Evolutionary conservation across 495 filamentous ascomycete species (phyloP), one percentile per base, ranked within the genome.

Genomic region (Aspergillus conjunctus): DNA sequence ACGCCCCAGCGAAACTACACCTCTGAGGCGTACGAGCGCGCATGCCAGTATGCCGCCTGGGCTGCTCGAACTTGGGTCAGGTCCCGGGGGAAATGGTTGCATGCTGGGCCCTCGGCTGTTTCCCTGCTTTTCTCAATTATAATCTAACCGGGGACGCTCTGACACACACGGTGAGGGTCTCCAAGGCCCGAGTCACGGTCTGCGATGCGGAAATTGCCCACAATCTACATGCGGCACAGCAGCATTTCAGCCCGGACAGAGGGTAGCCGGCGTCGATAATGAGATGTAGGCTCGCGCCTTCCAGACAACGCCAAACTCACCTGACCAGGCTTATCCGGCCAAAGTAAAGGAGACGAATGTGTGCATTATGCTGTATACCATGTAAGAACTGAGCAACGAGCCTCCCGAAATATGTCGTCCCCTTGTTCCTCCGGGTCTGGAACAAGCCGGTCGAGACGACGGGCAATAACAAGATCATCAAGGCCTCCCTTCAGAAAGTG

Each of bases 121-220:
- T n/a, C 14, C 43, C 43, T 17, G 43, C 43, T 9, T 45, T 45
- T 20, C 12, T 45, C n/a, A 45, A 45, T 45, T 45, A 45, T 45
- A 45, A 45, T 17, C n/a, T 45, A n/a, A 45, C 43, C n/a, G 43
- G 43, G 4, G 43, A 45, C 43, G 43, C 43, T 14, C 17, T 45
- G 43, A 17, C 43, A 9, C 43, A 45, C 17, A 45, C 43, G 7
- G 17, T 45, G 11, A 45, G 17, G 43, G 17, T 45, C 43, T 45
- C 43, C 14, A 45, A 45, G 17, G 12, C 43, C 1, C 7, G 1
- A n/a, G 17, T 45, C 43, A 45, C 17, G 12, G 43, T 45, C 4
- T 15, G 11, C 1, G 43, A 45, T 45, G 43, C 2, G n/a, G 43
- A 45, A 1, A 45, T 45, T 3, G 43, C 43, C 1, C n/a, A 11